Evolutionary conservation across 1,284 basidiomycete genomes (phyloP), one percentile per base, ranked within the genome.

Genomic region (Somion occarium): DNA sequence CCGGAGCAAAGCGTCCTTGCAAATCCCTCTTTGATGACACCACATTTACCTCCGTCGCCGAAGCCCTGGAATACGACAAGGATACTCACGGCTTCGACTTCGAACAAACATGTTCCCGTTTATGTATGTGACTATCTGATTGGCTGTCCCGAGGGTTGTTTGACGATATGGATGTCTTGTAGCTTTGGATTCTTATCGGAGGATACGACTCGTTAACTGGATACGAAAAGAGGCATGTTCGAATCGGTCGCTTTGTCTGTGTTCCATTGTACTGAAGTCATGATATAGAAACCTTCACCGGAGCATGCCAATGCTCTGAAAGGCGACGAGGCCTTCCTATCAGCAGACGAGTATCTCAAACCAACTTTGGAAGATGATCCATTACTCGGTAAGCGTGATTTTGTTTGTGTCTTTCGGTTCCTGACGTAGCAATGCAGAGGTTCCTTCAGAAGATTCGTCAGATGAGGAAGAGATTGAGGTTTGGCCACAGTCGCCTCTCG

Each of bases 291-390:
- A 68, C 72, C 74, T 25, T 67, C 73, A 1, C 67, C 78, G 2
- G 56, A 65, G 12, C 72, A 75, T 34, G 72, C 81, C 3, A 59
- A 62, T 13, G 65, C 66, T 42, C 60, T 93, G 46, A 76, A 72
- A 38, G 80, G 80, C 27, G 67, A 69, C 0, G 87, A 91, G 60
- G 51, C 74, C 0, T 78, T 91, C 60, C 81, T 94, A 54, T 64
- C 71, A 3, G 80, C 83, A 12, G 93, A 97, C 60, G 78, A 81
- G 49, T 89, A 89, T 61, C 78, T 97, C 22, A 78, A 80, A 38
- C 94, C 93, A 2, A 80, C 80, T 23, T 59, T 95, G 42, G 83
- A 88, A 57, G 85, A 93, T 59, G 94, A 97, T 63, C 88, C 91
- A 2, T 68, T 95, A 2, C 81, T 97, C n/a, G 88, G 93, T 95